Evolutionary conservation across 352 stramenopile species (phyloP), one percentile per base, ranked within the genome.

Genomic region (Bremia lactucae): DNA sequence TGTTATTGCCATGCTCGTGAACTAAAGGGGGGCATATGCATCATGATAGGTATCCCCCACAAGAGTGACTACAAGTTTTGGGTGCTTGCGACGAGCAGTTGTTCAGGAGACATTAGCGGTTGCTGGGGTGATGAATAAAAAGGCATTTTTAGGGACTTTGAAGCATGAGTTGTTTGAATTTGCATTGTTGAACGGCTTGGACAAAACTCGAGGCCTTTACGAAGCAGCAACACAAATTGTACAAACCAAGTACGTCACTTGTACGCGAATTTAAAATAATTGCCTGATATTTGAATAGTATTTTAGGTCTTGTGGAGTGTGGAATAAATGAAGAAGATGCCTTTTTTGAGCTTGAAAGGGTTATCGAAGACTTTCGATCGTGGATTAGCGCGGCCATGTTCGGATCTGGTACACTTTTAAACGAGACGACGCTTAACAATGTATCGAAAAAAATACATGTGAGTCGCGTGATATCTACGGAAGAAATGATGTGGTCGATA

Each of bases 401-500:
- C 1, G 51, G 59, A 13, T 20, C 38, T 14, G 63, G 66, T 8
- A 59, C 65, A 0, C 43, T 53, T 8, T 39, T 86, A 4, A 80
- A 82, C 15, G 53, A 72, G 20, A 29, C 60, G 2, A 46, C 61
- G 9, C 36, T 50, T 2, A 49, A 39, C 9, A 36, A 34, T 36
- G 46, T 51, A 14, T 48, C 49, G n/a, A n/a, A n/a, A 0, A 72
- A 51, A 14, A 50, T 83, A 6, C 46, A 52, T 15, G 36, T 88
- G 4, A 54, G 42, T 6, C 54, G 70, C 5, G 56, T 88, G 1
- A 39, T 91, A 41, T 70, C 79, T 9, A 85, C 75, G 1, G 79
- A 91, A 60, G 79, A 91, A 51, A 84, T 84, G 73, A 69, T 91
- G 50, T 91, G 73, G 72, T 91, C 79, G 2, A 68, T 81, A 25